phyloP scores from a whole-genome alignment of 441 rosid genomes.

The Arabidopsis hybrid region DNA sequence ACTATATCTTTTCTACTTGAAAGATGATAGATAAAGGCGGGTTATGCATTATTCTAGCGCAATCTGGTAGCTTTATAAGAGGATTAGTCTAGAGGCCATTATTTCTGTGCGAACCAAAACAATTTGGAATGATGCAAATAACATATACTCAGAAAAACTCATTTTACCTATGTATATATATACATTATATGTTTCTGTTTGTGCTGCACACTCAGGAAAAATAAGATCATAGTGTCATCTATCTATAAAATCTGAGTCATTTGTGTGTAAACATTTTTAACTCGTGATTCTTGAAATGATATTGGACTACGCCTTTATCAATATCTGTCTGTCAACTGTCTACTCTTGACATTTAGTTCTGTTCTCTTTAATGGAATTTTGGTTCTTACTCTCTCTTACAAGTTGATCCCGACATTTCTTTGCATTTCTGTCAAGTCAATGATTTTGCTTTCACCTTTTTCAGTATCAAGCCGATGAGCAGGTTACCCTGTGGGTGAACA shows the following conservation, averaged over 20 bases:
- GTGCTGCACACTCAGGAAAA: too few species aligned
- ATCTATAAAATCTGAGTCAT: not conserved
- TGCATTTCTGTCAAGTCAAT: constrained; percentile 9
- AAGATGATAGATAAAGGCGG: not conserved
- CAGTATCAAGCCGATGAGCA: constrained; percentile 88
- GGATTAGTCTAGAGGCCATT: not conserved
- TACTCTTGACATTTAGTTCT: constrained; percentile 3
- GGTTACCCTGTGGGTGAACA: constrained; percentile 98
- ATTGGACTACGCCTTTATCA: not conserved
- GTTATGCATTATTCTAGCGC: not conserved
- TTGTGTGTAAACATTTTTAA: not conserved
- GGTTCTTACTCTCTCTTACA: not conserved
- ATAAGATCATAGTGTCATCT: not conserved
- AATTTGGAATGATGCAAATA: not conserved
- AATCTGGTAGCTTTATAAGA: constrained; percentile 5
- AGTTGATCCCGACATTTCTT: constrained; percentile 4
- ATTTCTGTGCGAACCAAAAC: constrained; percentile 1
- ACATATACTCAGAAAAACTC: too few species aligned
- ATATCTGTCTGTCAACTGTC: not conserved
- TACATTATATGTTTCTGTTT: too few species aligned
- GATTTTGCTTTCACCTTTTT: constrained; percentile 34
- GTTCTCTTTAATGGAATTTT: not conserved
- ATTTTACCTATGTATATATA: too few species aligned
- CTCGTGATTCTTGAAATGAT: constrained; percentile 5
- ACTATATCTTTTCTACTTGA: not conserved